Conservation (phyloP, 768 basidiomycete genomes). For the Tylopilus subfusipes region DNA sequence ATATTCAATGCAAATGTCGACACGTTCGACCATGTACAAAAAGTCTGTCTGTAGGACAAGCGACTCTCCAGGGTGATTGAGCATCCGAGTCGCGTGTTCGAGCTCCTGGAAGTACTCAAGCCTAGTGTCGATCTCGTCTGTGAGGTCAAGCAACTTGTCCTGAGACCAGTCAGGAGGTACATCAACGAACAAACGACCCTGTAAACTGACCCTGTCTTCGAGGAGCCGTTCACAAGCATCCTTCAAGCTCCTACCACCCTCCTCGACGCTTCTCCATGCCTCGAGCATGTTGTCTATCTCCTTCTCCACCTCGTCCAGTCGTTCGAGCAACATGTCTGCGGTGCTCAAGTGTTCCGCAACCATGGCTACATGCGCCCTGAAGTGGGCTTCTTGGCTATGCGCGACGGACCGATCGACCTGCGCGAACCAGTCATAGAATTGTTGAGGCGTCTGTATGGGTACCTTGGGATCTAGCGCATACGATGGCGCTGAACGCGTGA, state of each 20-base stretch:
- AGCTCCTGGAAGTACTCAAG: conserved; percentile 95
- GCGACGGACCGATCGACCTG: conserved; percentile 86
- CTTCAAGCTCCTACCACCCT: conserved; percentile 87
- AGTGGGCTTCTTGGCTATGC: conserved; percentile 91
- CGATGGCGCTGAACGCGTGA: conserved; percentile 21
- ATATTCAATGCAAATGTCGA: conserved; percentile 93
- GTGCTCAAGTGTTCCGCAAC: conserved; percentile 73
- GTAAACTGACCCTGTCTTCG: conserved; percentile 73
- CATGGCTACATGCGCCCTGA: conserved; percentile 76
- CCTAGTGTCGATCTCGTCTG: conserved; percentile 76
- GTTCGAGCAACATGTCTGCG: conserved; percentile 70
- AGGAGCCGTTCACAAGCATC: conserved; percentile 87
- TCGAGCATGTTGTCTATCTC: conserved; percentile 81
- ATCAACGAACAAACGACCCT: neutral
- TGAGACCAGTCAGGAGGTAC: conserved; percentile 26
- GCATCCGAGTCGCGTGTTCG: conserved; percentile 87
- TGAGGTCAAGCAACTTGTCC: conserved; percentile 74
- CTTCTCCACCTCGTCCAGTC: conserved; percentile 67
- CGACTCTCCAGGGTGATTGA: conserved; percentile 91
- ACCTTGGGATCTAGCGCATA: conserved; percentile 71
- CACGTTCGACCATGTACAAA: conserved; percentile 91
- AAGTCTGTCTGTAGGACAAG: conserved; percentile 90
- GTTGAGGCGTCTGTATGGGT: conserved; percentile 86
- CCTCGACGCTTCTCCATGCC: conserved; percentile 85
- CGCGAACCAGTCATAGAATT: conserved; percentile 96